These are phyloP conservation scores for Musa acuminata DNA, from an alignment of 176 grass and related monocot genomes.

Conservation along the genomic window DNA sequence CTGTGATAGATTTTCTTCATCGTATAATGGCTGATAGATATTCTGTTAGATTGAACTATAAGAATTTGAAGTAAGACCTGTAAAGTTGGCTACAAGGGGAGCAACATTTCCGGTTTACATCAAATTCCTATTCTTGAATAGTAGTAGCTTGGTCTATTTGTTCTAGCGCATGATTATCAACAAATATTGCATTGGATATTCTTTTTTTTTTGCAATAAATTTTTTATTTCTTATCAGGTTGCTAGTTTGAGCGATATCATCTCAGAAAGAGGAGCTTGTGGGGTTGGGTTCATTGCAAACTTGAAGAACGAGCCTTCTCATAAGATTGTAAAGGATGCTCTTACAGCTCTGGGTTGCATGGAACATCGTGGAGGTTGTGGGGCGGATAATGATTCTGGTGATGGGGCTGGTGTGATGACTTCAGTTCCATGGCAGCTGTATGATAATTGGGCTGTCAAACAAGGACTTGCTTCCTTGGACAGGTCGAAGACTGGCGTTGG, in stretches of 20 bases:
- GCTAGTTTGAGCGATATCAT: constrained; percentile 72
- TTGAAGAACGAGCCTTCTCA: constrained; percentile 83
- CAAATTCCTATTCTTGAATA: neutral
- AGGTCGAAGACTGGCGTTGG: constrained; percentile 76
- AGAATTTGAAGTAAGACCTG: neutral
- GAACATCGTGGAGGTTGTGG: constrained; percentile 98
- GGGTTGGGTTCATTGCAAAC: constrained; percentile 94
- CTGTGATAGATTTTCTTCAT: neutral
- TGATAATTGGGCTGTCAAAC: constrained; percentile 68
- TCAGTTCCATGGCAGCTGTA: constrained; percentile 81
- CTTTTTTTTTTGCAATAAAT: constrained; percentile 5
- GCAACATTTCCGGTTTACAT: neutral
- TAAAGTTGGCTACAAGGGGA: neutral
- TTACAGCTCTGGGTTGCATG: constrained; percentile 93
- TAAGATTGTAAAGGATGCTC: constrained; percentile 78
- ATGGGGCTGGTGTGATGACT: constrained; percentile 85
- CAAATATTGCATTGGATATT: neutral
- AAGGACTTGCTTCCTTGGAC: constrained; percentile 59
- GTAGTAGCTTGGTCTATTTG: neutral
- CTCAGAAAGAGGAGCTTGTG: constrained; percentile 94
- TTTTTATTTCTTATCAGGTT: constrained; percentile 28
- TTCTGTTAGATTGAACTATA: neutral
- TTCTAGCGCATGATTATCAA: neutral
- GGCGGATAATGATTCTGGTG: constrained; percentile 96
- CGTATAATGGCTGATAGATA: neutral